These are phyloP conservation scores for Colletotrichum orchidophilum DNA, from an alignment of 2,329 filamentous ascomycete genomes.

Conservation along the genomic window DNA sequence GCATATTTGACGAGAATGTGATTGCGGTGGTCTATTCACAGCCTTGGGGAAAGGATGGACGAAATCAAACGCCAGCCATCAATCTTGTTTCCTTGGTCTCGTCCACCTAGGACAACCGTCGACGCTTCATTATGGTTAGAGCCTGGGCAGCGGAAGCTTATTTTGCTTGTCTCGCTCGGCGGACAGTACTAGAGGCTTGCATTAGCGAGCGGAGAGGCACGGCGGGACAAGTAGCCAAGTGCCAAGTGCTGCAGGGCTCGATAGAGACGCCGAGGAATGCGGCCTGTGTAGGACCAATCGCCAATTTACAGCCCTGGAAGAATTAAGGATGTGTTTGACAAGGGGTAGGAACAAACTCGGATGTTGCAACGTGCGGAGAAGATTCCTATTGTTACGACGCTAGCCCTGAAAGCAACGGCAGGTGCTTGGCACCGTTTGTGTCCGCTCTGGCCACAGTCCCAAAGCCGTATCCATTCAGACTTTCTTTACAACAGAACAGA, in stretches of 20 bases:
- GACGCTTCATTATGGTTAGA: not conserved
- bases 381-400: not conserved
- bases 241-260: conserved; percentile 13
- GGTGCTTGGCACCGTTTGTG: not conserved
- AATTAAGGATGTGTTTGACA: conserved; percentile 3
- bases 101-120: not conserved
- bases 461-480: not conserved
- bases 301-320: not conserved
- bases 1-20: not conserved
- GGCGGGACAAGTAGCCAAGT: conserved; percentile 17
- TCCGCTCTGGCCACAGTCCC: not conserved
- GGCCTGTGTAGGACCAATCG: not conserved
- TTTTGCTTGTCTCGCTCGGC: conserved; percentile 23
- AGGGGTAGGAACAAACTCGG: not conserved
- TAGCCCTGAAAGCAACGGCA: not conserved
- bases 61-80: not conserved
- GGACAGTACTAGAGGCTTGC: not conserved
- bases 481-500: not conserved
- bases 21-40: too few species aligned
- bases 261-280: conserved; percentile 7
- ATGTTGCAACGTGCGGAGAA: conserved; percentile 20
- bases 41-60: not conserved
- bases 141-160: conserved; percentile 24
- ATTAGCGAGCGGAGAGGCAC: conserved; percentile 10
- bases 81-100: not conserved